A percentile compares a stretch with the other conserved stretches of the same genome.
Conservation (phyloP, 139 green algal species). For the Closterium sp. region DNA sequence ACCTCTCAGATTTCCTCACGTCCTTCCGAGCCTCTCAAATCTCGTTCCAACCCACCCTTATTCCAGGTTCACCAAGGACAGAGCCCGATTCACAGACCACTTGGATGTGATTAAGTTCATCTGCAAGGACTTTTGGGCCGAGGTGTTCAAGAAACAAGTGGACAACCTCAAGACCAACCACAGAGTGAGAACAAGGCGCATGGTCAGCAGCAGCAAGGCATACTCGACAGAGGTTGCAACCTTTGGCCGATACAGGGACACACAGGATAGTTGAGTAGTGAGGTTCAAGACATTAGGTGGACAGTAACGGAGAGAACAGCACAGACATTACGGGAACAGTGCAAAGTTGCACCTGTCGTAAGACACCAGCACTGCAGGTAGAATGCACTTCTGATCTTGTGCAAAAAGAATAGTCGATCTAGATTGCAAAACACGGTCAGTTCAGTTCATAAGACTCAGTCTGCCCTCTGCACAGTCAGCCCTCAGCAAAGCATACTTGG, state of each 20-base stretch:
- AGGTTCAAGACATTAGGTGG: neutral
- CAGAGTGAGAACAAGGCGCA: conserved; percentile 15
- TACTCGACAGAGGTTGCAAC: too few species aligned
- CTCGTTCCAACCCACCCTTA: neutral
- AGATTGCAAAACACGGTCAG: too few species aligned
- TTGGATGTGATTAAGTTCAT: conserved; percentile 60
- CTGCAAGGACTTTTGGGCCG: conserved; percentile 59
- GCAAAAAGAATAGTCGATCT: too few species aligned
- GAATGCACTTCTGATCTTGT: too few species aligned
- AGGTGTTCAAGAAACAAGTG: conserved; percentile 57
- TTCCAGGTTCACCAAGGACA: conserved; percentile 52
- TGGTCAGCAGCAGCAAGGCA: too few species aligned
- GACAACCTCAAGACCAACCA: conserved; percentile 65
- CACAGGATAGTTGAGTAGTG: neutral
- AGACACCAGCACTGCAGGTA: neutral
- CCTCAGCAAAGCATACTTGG: too few species aligned
- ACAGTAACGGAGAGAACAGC: neutral
- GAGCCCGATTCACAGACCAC: conserved; percentile 43
- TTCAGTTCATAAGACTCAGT: too few species aligned
- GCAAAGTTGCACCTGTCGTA: neutral
- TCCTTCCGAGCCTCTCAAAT: neutral
- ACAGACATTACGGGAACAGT: neutral
- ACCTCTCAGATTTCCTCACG: neutral
- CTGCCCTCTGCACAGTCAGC: too few species aligned
- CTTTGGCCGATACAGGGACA: neutral